Conservation (phyloP, 129 eudicot genomes). For the Arctium minus region DNA sequence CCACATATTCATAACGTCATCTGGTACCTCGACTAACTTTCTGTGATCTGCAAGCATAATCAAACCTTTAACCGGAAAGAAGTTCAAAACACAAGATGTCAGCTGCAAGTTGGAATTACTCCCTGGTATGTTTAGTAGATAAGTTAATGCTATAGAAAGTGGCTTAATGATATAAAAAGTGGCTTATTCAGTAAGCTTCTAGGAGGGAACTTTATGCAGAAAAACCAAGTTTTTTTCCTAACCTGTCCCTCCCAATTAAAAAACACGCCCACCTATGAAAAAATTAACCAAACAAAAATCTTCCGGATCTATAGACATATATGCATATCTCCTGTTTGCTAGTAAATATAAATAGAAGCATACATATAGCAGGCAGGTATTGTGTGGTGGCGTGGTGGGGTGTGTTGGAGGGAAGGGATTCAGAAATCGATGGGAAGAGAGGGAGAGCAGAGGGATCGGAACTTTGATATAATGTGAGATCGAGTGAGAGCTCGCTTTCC, state of each 20-base stretch:
- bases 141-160: not conserved
- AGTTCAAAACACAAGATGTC: not conserved
- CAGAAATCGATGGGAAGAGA: too few relatives aligned
- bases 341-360: too few relatives aligned
- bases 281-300: not conserved
- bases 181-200: not conserved
- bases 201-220: too few relatives aligned
- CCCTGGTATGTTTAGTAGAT: not conserved
- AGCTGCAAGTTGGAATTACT: not conserved
- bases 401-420: too few relatives aligned
- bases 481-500: too few relatives aligned
- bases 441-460: too few relatives aligned
- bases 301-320: not conserved
- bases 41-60: not conserved
- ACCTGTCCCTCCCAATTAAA: too few relatives aligned
- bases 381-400: too few relatives aligned
- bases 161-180: too few relatives aligned
- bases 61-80: not conserved
- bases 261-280: not conserved
- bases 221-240: too few relatives aligned
- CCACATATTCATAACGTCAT: conserved; percentile 9
- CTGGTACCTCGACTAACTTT: not conserved
- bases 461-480: too few relatives aligned
- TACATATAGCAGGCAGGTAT: too few relatives aligned
- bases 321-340: not conserved